Evolutionary conservation across 352 stramenopile genomes (phyloP), one percentile per base, ranked within the genome.

Genomic region (Phytophthora nicotianae): DNA sequence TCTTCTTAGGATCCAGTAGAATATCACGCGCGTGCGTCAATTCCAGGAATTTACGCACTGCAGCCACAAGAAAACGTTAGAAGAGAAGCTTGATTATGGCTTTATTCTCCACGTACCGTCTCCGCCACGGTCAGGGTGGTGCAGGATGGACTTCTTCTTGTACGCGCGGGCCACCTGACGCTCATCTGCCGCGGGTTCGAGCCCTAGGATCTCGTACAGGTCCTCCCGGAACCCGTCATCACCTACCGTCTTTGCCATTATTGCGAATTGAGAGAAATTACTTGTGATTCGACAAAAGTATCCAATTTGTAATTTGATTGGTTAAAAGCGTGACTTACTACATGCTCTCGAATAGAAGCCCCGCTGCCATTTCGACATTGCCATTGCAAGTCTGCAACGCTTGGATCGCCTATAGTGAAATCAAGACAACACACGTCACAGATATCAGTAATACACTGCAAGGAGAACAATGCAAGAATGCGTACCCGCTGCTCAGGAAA

Each of bases 31-130:
- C 81, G 67, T 89, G 72, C 20, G 89, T 90, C 46, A 95, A 72
- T 68, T 95, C 84, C 26, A 89, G 61, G 46, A 95, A 95, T 61
- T 91, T 93, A 47, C 89, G 79, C 26, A 90, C 86, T 94, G 55
- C 23, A 55, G 7, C 5, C 54, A 54, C 27, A 23, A 32, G 19
- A 35, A 38, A 23, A 26, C 46, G 32, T 59, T 50, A 58, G 27
- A 49, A 20, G 26, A 42, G 16, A 43, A 63, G 19, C 19, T 9
- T 21, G 4, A 23, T 21, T 50, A 7, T 49, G 1, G 24, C 45
- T 50, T 50, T 24, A 20, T 46, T 46, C 65, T 53, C 13, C 32
- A n/a, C 32, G 32, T 68, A 94, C 85, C 83, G 43, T 95, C 83
- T 50, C 86, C 86, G 13, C 86, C 84, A 42, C 85, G 86, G 54